Evolutionary conservation across 352 stramenopile genomes (phyloP), one percentile per base, ranked within the genome.

Genomic region (Globisporangium cystogenes): DNA sequence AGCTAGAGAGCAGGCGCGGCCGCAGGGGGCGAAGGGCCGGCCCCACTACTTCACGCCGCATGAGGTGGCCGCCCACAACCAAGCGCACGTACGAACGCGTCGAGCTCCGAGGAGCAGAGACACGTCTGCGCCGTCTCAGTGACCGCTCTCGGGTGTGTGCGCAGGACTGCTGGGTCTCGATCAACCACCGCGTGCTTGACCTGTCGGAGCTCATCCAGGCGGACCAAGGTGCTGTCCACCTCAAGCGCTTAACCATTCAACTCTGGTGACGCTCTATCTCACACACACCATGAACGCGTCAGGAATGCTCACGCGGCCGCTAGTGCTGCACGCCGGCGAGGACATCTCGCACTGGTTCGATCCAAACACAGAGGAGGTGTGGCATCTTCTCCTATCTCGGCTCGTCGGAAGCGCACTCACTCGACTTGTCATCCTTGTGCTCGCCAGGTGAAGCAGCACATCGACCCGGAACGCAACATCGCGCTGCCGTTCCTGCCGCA

Each of bases 321-420:
- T 98, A 6, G 74, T 97, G 3, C 64, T 70, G 6, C 75, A 91
- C 59, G 88, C 91, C 23, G 90, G 90, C 6, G 75, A 90, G 31
- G 89, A 98, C 55, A 77, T 98, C 26, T 95, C 89, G 0, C 86
- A 97, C 54, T 98, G 91, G 91, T 98, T 98, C 57, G 80, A 96
- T 33, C 31, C 51, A 6, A 67, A 80, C 5, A 93, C 76, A 0
- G 60, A 73, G 7, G 76, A 96, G 51, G 78, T 92, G 70, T 16
- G 56, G 56, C 0, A 39, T 3, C 15, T 4, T n/a, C 12, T 18
- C 15, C 11, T 36, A 8, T 36, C 33, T 6, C 15, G 11, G 3
- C 43, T 16, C 10, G 46, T 18, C 47, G 2, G n/a, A 37, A 35
- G 10, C 33, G 11, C 14, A 18, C 33, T 18, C 12, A n/a, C 12